Evolutionary conservation across 805 yeast genomes (phyloP).

Genomic region (Kodamaea kakaduensis): DNA sequence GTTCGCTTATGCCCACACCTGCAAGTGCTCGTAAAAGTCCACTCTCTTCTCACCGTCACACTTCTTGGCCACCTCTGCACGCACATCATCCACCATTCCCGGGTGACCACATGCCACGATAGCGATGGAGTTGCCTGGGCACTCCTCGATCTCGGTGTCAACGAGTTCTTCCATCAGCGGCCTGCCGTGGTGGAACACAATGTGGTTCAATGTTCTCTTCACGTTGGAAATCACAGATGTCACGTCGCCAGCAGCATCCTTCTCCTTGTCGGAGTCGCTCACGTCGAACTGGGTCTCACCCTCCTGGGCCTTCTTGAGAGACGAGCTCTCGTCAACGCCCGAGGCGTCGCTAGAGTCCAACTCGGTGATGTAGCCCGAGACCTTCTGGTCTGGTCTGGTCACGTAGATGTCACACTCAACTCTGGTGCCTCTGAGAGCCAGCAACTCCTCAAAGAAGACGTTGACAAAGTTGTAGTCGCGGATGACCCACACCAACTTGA

Average conservation of each 20-base stretch:
- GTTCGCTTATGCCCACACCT: conserved; percentile 9
- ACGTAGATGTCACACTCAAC: conserved; percentile 29
- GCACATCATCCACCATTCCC: conserved; percentile 50
- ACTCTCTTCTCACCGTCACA: conserved; percentile 44
- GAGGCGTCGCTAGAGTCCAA: not conserved
- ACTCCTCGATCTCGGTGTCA: conserved; percentile 28
- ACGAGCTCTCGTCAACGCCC: not conserved
- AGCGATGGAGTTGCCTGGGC: conserved; percentile 41
- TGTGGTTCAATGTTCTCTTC: conserved; percentile 8
- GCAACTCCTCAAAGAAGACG: conserved; percentile 46
- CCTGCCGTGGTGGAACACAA: conserved; percentile 27
- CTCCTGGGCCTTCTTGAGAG: conserved; percentile 1
- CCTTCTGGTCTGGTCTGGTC: conserved; percentile 21
- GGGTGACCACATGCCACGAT: conserved; percentile 65
- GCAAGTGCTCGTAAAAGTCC: conserved; percentile 54
- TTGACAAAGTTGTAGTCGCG: conserved; percentile 46
- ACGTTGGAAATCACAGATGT: conserved; percentile 1
- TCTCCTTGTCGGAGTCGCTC: conserved; percentile 3
- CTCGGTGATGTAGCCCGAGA: conserved; percentile 3
- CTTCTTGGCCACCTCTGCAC: conserved; percentile 44
- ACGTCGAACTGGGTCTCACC: not conserved
- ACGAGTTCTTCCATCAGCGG: conserved; percentile 45
- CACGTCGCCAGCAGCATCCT: not conserved
- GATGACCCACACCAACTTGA: conserved; percentile 56
- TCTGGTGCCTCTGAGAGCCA: conserved; percentile 21